These are phyloP conservation scores for Cryptococcus wingfieldii DNA, from an alignment of 1,284 basidiomycete genomes.

Conservation along the genomic window DNA sequence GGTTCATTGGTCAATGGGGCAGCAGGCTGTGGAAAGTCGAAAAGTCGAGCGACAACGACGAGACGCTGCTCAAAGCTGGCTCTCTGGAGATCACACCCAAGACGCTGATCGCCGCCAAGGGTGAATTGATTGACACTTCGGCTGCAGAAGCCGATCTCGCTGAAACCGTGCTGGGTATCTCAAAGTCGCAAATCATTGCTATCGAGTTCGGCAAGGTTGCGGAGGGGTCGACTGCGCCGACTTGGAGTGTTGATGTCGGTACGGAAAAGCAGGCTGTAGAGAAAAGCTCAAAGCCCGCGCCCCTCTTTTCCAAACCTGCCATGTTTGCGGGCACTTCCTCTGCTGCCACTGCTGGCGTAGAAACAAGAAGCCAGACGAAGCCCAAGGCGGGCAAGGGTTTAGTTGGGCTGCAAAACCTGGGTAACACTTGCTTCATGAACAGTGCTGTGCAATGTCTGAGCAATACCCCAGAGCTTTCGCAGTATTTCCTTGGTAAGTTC, in stretches of 20 bases:
- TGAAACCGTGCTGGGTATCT: conserved; percentile 6
- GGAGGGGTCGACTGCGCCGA: conserved; percentile 26
- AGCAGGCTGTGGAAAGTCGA: conserved; percentile 14
- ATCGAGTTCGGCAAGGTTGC: conserved; percentile 35
- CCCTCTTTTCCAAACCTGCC: conserved; percentile 41
- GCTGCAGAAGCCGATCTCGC: conserved; percentile 16
- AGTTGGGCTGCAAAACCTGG: conserved; percentile 82
- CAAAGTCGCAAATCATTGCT: conserved; percentile 21
- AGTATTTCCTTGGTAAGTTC: conserved; percentile 83
- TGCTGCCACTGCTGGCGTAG: conserved; percentile 17
- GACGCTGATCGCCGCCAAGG: conserved; percentile 16
- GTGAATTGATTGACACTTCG: conserved; percentile 12
- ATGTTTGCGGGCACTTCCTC: conserved; percentile 33
- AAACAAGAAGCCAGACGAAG: conserved; percentile 34
- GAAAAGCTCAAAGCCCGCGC: conserved; percentile 30
- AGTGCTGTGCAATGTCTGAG: conserved; percentile 92
- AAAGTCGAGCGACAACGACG: conserved; percentile 10
- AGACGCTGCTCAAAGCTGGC: conserved; percentile 9
- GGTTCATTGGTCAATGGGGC: not conserved
- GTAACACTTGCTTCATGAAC: conserved; percentile 95
- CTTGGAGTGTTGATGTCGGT: conserved; percentile 31
- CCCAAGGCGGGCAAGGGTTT: conserved; percentile 57
- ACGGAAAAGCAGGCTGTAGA: conserved; percentile 33
- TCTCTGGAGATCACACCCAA: conserved; percentile 21
- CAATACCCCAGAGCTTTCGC: conserved; percentile 81